phyloP scores from a whole-genome alignment of 1,284 basidiomycete species.

The Calocybe gambosa region DNA sequence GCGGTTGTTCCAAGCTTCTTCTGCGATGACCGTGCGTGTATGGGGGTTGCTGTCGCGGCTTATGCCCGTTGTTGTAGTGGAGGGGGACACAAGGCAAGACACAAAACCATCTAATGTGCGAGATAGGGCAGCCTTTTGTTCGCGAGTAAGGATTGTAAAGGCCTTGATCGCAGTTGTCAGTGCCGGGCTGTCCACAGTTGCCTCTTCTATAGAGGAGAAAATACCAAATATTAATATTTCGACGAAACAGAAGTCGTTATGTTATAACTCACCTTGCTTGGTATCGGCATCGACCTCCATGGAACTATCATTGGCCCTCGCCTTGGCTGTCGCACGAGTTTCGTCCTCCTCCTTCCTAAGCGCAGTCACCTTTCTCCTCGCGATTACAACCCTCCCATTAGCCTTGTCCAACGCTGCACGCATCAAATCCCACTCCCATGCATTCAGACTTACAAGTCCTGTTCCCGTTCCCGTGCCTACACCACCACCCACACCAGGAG shows the following conservation, averaged over 20 bases:
- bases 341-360: conserved; percentile 86
- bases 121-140: conserved; percentile 68
- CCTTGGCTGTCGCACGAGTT: conserved; percentile 67
- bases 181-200: conserved; percentile 55
- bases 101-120: conserved; percentile 69
- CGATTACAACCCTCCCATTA: conserved; percentile 76
- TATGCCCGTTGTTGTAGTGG: background rate
- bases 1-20: conserved; percentile 65
- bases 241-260: background rate
- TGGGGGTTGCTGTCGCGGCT: conserved; percentile 36
- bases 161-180: conserved; percentile 67
- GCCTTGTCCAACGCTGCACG: conserved; percentile 82
- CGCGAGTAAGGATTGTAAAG: conserved; percentile 61
- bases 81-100: conserved; percentile 44
- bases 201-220: conserved; percentile 30
- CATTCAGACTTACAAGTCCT: conserved; percentile 40
- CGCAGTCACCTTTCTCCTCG: conserved; percentile 63
- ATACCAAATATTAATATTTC: background rate
- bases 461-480: conserved; percentile 12
- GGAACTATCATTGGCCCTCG: conserved; percentile 40
- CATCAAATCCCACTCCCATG: conserved; percentile 79
- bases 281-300: conserved; percentile 72
- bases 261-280: conserved; percentile 38
- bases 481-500: conserved; percentile 22
- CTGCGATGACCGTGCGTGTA: conserved; percentile 45